Conservation (phyloP, 2,329 filamentous ascomycete genomes). For the Stylonectria norvegica region DNA sequence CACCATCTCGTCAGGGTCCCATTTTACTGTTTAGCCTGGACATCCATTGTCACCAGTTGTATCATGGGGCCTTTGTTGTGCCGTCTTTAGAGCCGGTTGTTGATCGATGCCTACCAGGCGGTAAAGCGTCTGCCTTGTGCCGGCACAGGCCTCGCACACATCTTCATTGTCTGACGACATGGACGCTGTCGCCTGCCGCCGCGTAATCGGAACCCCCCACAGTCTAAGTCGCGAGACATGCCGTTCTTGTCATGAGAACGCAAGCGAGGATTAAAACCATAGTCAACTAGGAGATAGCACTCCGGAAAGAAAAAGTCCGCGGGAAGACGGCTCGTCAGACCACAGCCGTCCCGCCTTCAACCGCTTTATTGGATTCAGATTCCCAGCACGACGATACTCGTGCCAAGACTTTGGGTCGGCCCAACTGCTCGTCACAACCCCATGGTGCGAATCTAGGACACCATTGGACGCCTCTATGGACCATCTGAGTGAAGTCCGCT, state of each 20-base stretch:
- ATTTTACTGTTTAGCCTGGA: too few species aligned
- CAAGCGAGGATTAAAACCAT: too few species aligned
- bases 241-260: too few species aligned
- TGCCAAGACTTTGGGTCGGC: background rate
- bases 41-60: too few species aligned
- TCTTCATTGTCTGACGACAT: background rate
- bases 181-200: background rate
- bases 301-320: too few species aligned
- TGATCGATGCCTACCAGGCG: too few species aligned
- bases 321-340: conserved; percentile 4
- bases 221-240: too few species aligned
- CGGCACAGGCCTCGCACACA: background rate
- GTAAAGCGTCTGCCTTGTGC: background rate
- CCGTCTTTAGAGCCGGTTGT: too few species aligned
- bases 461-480: background rate
- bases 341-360: conserved; percentile 12
- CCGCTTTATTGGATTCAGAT: conserved; percentile 8
- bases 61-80: too few species aligned
- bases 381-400: background rate
- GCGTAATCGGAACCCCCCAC: background rate
- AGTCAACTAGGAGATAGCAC: too few species aligned
- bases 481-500: background rate
- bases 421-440: background rate
- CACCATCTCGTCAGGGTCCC: too few species aligned
- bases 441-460: background rate